These are phyloP conservation scores for Brassica cretica DNA, from an alignment of 345 rosid genomes.

Conservation along the genomic window DNA sequence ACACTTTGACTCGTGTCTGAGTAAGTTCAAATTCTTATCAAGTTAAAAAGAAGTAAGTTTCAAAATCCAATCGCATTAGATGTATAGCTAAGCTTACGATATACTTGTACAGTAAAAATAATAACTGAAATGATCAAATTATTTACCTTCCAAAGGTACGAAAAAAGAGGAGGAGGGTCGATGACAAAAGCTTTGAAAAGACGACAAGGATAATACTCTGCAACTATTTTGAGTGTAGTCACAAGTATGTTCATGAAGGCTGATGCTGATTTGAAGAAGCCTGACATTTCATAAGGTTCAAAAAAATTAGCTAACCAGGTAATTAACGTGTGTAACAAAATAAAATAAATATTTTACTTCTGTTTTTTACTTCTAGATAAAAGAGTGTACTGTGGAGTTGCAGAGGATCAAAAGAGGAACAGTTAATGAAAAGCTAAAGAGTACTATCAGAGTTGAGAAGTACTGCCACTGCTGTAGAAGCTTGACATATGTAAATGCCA, in stretches of 20 bases:
- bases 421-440: slow-evolving; percentile 32
- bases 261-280: slow-evolving; percentile 95
- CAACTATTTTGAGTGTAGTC: slow-evolving; percentile 79
- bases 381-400: slow-evolving; percentile 13
- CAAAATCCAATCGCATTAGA: background rate
- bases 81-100: background rate
- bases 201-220: slow-evolving; percentile 82
- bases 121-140: background rate
- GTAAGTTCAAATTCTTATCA: slow-evolving; percentile 17
- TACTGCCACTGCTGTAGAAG: slow-evolving; percentile 30
- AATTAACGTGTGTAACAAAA: background rate
- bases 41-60: background rate
- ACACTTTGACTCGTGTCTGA: slow-evolving; percentile 20
- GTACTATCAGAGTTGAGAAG: slow-evolving; percentile 24
- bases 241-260: slow-evolving; percentile 80
- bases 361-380: background rate
- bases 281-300: slow-evolving; percentile 46
- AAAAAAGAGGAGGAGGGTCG: slow-evolving; percentile 93
- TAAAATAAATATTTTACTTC: background rate
- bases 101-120: background rate
- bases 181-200: slow-evolving; percentile 82
- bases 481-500: slow-evolving; percentile 48
- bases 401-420: slow-evolving; percentile 41
- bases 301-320: background rate
- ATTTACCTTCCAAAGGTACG: slow-evolving; percentile 91